These are phyloP conservation scores for Osmanthus fragrans DNA, from an alignment of 257 asterid species.

Conservation along the genomic window DNA sequence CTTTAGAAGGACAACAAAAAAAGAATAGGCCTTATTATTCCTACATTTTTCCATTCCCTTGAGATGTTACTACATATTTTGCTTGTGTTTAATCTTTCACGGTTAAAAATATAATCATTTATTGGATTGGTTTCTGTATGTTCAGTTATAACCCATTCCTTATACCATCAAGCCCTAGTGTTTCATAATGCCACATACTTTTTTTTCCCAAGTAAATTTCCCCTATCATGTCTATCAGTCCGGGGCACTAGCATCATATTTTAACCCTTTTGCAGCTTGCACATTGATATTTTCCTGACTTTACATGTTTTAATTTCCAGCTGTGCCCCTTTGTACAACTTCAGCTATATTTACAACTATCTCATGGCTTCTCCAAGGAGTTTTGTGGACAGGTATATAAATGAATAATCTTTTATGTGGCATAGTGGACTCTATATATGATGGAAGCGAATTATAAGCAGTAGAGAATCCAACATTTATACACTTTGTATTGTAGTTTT, in stretches of 20 bases:
- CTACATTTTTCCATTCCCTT: no score
- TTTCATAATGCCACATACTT: neutral
- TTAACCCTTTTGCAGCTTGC: constrained; percentile 16
- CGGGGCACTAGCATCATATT: neutral
- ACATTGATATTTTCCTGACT: constrained; percentile 26
- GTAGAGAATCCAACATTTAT: neutral
- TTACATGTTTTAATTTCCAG: constrained; percentile 51
- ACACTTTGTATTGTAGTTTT: constrained; percentile 52
- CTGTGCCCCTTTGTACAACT: constrained; percentile 92
- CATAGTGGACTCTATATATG: constrained; percentile 15
- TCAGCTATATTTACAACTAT: constrained; percentile 78
- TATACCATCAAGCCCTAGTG: neutral
- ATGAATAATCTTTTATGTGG: constrained; percentile 17
- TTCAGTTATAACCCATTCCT: neutral
- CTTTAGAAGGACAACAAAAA: no score
- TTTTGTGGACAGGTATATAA: constrained; percentile 86
- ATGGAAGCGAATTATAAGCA: neutral
- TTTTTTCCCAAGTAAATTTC: neutral
- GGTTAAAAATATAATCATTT: no score
- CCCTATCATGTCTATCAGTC: constrained; percentile 6
- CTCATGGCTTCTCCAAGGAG: constrained; percentile 86
- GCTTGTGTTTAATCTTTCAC: no score
- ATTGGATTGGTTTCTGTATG: no score
- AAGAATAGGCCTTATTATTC: no score
- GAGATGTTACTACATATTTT: no score